Evolutionary conservation across 2,329 filamentous ascomycete species (phyloP), one percentile per base, ranked within the genome.

Genomic region (Trichoderma pleuroti): DNA sequence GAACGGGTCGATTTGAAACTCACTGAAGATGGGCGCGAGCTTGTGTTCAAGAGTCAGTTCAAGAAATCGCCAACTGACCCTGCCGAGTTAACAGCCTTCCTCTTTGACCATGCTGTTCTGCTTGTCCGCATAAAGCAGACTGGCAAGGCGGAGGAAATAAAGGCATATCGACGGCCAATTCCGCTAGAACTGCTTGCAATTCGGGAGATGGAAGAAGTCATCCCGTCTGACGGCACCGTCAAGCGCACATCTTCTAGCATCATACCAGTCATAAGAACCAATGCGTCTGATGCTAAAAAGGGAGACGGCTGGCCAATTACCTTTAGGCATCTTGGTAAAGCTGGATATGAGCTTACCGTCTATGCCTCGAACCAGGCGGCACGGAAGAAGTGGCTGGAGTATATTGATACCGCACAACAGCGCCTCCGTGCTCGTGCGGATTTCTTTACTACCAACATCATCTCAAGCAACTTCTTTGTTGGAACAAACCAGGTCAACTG

Each of bases 351-450:
- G 79, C 84, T 94, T 76, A 96, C 94, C 4, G 86, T 99, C 5
- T 98, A 92, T 80, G 95, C 94, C 60, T 90, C 91, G 11, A 97
- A 93, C 71, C 91, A 93, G 75, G 92, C 93, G 10, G 93, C 93
- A 30, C 88, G 96, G 71, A 93, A 95, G 80, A 99, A 98, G 82
- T 99, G 96, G 91, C 93, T 99, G 79, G 94, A 99, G 82, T 91
- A 93, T 77, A 98, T 99, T 76, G 93, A 97, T 77, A 87, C 90
- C 63, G 94, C 97, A 74, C 97, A 99, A 80, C 90, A 93, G 76
- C 92, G 92, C 73, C 86, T 99, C 71, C 89, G 94, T 74, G 91
- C 94, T 32, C 93, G 93, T 72, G 93, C 96, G 71, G 91, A 94
- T 75, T 98, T 97, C 86, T 97, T 98, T 83, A 95, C 93, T 76